These are phyloP conservation scores for Myriosclerotinia duriaeana DNA, from an alignment of 2,329 filamentous ascomycete genomes.

Conservation along the genomic window DNA sequence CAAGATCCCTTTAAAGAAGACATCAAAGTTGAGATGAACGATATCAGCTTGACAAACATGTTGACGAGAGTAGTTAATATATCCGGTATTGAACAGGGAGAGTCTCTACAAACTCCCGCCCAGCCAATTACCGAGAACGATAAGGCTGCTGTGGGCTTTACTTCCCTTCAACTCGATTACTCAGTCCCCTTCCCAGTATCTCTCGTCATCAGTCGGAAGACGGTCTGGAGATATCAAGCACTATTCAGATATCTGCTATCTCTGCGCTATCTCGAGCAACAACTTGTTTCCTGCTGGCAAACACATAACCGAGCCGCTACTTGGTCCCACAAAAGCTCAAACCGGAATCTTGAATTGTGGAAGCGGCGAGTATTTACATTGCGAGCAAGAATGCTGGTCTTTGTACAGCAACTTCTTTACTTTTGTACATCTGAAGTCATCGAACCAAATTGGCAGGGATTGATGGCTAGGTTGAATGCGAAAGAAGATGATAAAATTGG, in stretches of 20 bases:
- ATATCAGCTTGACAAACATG: slow-evolving; percentile 87
- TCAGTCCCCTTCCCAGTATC: slow-evolving; percentile 92
- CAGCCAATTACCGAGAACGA: slow-evolving; percentile 70
- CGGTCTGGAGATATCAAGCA: slow-evolving; percentile 93
- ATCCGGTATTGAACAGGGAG: slow-evolving; percentile 89
- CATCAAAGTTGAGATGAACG: slow-evolving; percentile 96
- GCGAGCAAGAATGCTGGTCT: slow-evolving; percentile 90
- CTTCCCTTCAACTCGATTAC: slow-evolving; percentile 91
- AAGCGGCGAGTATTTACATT: slow-evolving; percentile 91
- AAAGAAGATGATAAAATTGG: slow-evolving; percentile 50
- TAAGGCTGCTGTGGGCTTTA: slow-evolving; percentile 86
- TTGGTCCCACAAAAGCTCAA: slow-evolving; percentile 79
- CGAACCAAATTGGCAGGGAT: slow-evolving; percentile 91
- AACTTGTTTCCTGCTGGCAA: slow-evolving; percentile 85
- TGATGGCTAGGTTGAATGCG: slow-evolving; percentile 82
- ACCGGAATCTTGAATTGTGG: slow-evolving; percentile 78
- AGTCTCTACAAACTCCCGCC: slow-evolving; percentile 70
- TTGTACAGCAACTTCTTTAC: slow-evolving; percentile 94
- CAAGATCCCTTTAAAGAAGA: slow-evolving; percentile 98
- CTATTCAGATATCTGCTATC: slow-evolving; percentile 93
- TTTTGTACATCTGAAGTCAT: slow-evolving; percentile 97
- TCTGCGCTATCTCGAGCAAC: slow-evolving; percentile 82
- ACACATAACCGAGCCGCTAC: slow-evolving; percentile 77
- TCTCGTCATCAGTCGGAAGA: slow-evolving; percentile 92
- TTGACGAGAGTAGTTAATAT: slow-evolving; percentile 96